Evolutionary conservation across 2,329 filamentous ascomycete genomes (phyloP), one percentile per base, ranked within the genome.

Genomic region (Cryphonectria nitschkei): DNA sequence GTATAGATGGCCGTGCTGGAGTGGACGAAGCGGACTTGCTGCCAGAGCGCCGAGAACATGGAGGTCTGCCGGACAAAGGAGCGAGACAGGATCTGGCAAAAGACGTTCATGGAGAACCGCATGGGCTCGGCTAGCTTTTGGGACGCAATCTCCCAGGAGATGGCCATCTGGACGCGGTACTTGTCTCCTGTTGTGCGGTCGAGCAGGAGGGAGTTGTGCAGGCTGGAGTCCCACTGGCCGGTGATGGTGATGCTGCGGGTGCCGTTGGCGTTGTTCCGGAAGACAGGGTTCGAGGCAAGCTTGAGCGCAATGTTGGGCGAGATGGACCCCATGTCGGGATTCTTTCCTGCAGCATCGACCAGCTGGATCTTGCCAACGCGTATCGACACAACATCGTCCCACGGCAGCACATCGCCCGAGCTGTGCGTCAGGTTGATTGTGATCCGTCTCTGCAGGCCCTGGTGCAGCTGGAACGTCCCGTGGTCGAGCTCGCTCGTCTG

Each of bases 201-300:
- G n/a, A 99, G 88, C 19, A 98, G 86, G n/a, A 97, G 84, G 7
- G 96, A 98, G 74, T 90, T 91, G 80, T 99, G 96, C 75, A 96
- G 86, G 77, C 94, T 97, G 0, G 95, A 98, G 79, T 99, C 96
- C 96, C 96, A 99, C 77, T 98, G 95, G 0, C 93, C 94, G n/a
- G 92, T 87, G 60, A 98, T 86, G 1, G 92, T 95, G 52, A 98
- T 90, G 78, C 92, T 94, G 50, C 91, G 92, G 0, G 95, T 98
- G 52, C 96, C 96, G 78, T 98, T 97, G 34, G 93, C 89, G 77
- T 98, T 97, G 70, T 93, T 90, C 73, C 92, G 92, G 74, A 97
- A 91, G 69, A 90, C 86, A 0, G 96, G 95, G 64, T 92, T 90
- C 43, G 92, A 89, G 3, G 94, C 87, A 62, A 97, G 85, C 77